These are phyloP conservation scores for Limnanthes douglasii DNA, from an alignment of 345 rosid species.

Conservation along the genomic window DNA sequence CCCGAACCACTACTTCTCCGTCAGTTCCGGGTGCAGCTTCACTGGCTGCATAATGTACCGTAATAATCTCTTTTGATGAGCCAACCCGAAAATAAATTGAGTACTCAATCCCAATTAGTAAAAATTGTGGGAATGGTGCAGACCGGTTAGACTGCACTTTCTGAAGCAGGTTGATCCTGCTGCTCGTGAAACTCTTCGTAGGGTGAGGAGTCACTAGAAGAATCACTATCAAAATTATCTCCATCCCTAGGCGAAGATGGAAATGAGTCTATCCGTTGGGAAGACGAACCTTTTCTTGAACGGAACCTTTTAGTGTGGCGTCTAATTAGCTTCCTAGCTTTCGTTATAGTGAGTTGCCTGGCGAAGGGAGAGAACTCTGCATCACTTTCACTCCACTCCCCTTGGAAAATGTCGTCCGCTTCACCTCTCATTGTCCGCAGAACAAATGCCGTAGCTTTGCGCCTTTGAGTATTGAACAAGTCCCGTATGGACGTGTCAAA, in stretches of 20 bases:
- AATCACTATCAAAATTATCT: slow-evolving; percentile 54
- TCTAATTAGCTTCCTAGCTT: slow-evolving; percentile 71
- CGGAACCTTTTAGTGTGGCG: slow-evolving; percentile 88
- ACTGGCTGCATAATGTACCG: too few species aligned
- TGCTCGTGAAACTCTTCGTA: slow-evolving; percentile 67
- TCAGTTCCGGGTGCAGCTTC: too few species aligned
- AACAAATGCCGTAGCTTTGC: slow-evolving; percentile 85
- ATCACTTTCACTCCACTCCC: slow-evolving; percentile 95
- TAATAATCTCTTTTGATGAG: too few species aligned
- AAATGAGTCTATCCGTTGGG: slow-evolving; percentile 58
- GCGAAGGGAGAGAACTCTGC: slow-evolving; percentile 75
- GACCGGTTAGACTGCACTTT: too few species aligned
- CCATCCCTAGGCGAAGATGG: slow-evolving; percentile 72
- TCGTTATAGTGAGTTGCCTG: slow-evolving; percentile 81
- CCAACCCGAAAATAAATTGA: too few species aligned
- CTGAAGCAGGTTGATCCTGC: background rate
- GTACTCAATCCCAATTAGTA: too few species aligned
- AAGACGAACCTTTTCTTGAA: slow-evolving; percentile 69
- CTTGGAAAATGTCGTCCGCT: slow-evolving; percentile 71
- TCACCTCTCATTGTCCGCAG: slow-evolving; percentile 94
- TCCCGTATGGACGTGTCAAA: slow-evolving; percentile 86
- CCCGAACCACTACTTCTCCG: too few species aligned
- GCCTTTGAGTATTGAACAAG: slow-evolving; percentile 84
- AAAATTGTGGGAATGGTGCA: too few species aligned
- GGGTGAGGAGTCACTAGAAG: slow-evolving; percentile 67